Percentiles rank a stretch among this genome's conserved stretches.
Evolutionary conservation across 345 rosid genomes (phyloP).

Genomic region (Murraya paniculata): DNA sequence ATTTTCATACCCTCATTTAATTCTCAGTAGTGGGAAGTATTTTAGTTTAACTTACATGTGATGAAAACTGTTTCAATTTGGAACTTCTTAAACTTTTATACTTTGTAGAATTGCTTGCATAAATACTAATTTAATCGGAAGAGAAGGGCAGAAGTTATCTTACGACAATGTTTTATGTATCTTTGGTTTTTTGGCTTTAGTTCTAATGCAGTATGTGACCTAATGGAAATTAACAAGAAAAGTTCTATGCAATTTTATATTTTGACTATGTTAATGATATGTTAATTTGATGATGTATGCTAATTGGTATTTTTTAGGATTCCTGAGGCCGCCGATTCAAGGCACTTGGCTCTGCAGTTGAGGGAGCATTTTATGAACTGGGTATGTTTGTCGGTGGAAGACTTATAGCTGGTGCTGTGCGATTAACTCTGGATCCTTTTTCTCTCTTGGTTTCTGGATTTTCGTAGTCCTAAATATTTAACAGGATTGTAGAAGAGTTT

Average conservation of each 20-base stretch:
- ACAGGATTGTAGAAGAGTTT: constrained; percentile 31
- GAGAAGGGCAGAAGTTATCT: background rate
- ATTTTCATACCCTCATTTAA: background rate
- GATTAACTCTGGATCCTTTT: constrained; percentile 32
- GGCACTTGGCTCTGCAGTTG: constrained; percentile 9
- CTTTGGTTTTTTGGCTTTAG: background rate
- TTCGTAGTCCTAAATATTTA: constrained; percentile 30
- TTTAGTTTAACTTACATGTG: background rate
- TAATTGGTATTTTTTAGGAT: constrained; percentile 22
- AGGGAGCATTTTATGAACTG: constrained; percentile 18
- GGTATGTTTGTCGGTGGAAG: constrained; percentile 27
- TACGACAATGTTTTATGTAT: background rate
- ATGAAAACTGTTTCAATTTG: background rate
- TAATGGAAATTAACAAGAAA: background rate
- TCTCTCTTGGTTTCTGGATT: constrained; percentile 31
- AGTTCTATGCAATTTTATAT: background rate
- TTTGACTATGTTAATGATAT: background rate
- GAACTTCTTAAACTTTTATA: background rate
- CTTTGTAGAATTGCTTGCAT: background rate
- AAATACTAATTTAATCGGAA: background rate
- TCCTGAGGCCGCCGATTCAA: constrained; percentile 14
- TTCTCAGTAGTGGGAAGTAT: background rate
- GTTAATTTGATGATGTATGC: background rate
- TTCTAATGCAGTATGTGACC: background rate
- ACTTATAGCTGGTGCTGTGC: constrained; percentile 29